Evolutionary conservation across 345 rosid genomes (phyloP).

Genomic region (Xanthoceras sorbifolium): DNA sequence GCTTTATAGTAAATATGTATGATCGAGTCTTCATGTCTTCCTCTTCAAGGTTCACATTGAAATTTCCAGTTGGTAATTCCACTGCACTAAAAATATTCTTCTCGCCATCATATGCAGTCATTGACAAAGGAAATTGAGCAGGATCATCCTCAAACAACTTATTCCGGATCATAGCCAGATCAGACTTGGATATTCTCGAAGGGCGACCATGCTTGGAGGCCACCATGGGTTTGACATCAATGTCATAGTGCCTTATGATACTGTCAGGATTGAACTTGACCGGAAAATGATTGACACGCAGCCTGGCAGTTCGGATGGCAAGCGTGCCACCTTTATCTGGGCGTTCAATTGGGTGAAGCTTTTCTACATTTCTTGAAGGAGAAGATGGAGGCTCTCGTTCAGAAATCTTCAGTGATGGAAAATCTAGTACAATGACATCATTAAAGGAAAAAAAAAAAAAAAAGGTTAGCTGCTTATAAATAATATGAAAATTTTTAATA

Average conservation of each 20-base stretch:
- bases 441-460: neutral
- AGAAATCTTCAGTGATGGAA: conserved; percentile 22
- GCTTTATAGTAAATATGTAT: conserved; percentile 49
- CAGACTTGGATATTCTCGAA: conserved; percentile 43
- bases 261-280: conserved; percentile 52
- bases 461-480: neutral
- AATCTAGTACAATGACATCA: conserved; percentile 17
- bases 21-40: conserved; percentile 42
- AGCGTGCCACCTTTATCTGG: conserved; percentile 69
- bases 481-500: neutral
- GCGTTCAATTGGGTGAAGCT: conserved; percentile 42
- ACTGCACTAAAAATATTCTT: conserved; percentile 77
- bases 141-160: conserved; percentile 56
- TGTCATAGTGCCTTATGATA: conserved; percentile 62
- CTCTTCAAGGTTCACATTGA: conserved; percentile 41
- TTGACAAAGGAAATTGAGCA: conserved; percentile 44
- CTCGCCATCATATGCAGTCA: conserved; percentile 86
- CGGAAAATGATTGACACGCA: conserved; percentile 65
- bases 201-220: conserved; percentile 32
- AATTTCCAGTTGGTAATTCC: conserved; percentile 52
- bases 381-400: conserved; percentile 22
- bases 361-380: neutral
- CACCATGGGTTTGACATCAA: conserved; percentile 52
- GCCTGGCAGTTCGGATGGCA: conserved; percentile 38
- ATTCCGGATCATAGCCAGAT: conserved; percentile 49